Base-by-base conservation (phyloP, 2,329 filamentous ascomycete genomes). In the Macrophomina pseudophaseolina region DNA sequence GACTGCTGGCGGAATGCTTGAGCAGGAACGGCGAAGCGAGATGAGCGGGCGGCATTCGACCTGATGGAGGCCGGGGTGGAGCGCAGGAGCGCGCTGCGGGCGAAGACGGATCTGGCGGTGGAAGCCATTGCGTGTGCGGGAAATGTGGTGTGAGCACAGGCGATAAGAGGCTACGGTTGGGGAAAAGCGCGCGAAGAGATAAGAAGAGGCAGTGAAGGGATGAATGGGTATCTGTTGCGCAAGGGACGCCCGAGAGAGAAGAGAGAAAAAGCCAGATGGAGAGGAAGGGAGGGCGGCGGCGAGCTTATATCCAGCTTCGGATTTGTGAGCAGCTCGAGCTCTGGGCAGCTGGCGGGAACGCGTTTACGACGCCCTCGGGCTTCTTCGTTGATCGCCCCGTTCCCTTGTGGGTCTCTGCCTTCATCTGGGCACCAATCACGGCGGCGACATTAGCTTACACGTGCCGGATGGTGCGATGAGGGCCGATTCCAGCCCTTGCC, bases 1-100 rank as follows among this genome's bases (percentile, higher is more conserved):
- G 88, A 88, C 74, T 90, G 85, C 76, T 89, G 88, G 79, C 90
- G 91, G 84, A 93, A 58, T 12, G 63, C 52, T 56, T 58, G 52
- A 14, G 49, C 11, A 23, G 52, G 51, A 30, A 65, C 63, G 52
- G 83, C 81, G 77, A 91, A 85, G 70, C 87, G 83, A 6, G 66
- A 53, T 18, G 66, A 58, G 66, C 66, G 59, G 40, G 76, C 76
- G 74, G 83, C 86, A 74, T 86, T 88, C 52, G 86, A 80, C 64
- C 84, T 79, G 72, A 86, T 82, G 74, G 87, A 87, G 71, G 76
- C 74, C 2, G 74, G 68, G 28, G 74, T 68, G 72, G 72, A 78
- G 74, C 70, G 79, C 76, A 72, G 79, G 62, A 79, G 78, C 67
- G 74, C 54, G 44, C 35, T 66, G 65, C 65, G 65, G 49, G 65